These are phyloP conservation scores for Buxus sempervirens DNA, from an alignment of 164 flowering plant genomes.

Conservation along the genomic window DNA sequence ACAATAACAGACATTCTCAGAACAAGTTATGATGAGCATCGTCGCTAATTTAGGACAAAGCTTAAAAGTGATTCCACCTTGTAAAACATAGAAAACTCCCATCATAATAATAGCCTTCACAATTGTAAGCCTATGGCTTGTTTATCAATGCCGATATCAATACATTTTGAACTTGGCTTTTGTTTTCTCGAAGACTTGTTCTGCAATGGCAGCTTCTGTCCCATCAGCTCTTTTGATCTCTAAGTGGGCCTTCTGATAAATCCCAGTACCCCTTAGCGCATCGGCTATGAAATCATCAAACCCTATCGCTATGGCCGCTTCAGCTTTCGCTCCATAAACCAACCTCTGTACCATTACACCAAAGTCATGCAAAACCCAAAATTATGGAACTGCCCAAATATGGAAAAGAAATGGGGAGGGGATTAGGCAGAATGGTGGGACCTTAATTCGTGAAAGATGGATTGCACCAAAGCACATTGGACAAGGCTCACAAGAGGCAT, in stretches of 20 bases:
- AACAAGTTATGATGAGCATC: too few relatives aligned
- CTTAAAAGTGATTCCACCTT: too few relatives aligned
- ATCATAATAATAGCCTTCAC: too few relatives aligned
- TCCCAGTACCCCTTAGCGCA: slow-evolving; percentile 86
- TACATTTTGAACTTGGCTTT: slow-evolving; percentile 77
- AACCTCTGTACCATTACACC: slow-evolving; percentile 41
- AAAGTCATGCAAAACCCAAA: not conserved
- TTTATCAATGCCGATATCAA: not conserved
- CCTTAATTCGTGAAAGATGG: slow-evolving; percentile 94
- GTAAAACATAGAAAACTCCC: too few relatives aligned
- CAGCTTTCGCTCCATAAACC: slow-evolving; percentile 80
- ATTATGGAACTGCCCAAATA: not conserved
- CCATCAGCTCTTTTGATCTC: slow-evolving; percentile 96
- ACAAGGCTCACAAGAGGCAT: slow-evolving; percentile 95
- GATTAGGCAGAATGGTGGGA: slow-evolving; percentile 8
- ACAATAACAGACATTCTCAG: too few relatives aligned
- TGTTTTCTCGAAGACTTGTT: slow-evolving; percentile 95
- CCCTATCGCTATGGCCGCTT: slow-evolving; percentile 87
- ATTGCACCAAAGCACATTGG: slow-evolving; percentile 99
- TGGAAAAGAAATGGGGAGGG: not conserved
- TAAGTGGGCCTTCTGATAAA: slow-evolving; percentile 79
- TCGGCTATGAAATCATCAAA: slow-evolving; percentile 98
- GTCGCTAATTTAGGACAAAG: too few relatives aligned
- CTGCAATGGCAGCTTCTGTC: slow-evolving; percentile 65
- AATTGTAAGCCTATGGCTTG: too few relatives aligned